phyloP scores from a whole-genome alignment of 768 basidiomycete genomes.

The Lactifluus subvellereus region DNA sequence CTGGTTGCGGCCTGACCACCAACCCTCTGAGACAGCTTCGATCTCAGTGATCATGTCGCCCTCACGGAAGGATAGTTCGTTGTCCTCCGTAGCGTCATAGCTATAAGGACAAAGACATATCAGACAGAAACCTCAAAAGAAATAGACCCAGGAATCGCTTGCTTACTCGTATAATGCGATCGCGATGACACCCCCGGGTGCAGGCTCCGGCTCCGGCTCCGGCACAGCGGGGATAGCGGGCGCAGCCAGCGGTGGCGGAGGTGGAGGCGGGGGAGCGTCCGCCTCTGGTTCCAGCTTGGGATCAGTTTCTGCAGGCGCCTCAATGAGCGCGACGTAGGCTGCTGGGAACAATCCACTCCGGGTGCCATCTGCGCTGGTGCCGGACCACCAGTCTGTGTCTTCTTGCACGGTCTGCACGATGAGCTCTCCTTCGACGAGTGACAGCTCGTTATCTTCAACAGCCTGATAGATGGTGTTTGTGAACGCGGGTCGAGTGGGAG shows the following conservation, averaged over 20 bases:
- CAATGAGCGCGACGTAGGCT: conserved; percentile 81
- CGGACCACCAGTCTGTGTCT: conserved; percentile 92
- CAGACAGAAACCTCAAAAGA: not conserved
- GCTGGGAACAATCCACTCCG: conserved; percentile 84
- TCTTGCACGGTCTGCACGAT: conserved; percentile 79
- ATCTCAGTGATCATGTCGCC: conserved; percentile 76
- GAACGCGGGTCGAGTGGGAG: not conserved
- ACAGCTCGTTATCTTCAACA: conserved; percentile 82
- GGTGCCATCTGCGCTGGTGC: conserved; percentile 55
- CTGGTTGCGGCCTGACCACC: conserved; percentile 71
- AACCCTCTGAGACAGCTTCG: conserved; percentile 76
- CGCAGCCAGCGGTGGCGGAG: conserved; percentile 38
- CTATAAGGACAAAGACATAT: conserved; percentile 34
- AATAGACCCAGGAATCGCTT: not conserved
- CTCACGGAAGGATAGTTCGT: conserved; percentile 81
- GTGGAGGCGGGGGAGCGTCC: conserved; percentile 53
- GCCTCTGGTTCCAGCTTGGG: conserved; percentile 40
- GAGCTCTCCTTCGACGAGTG: conserved; percentile 70
- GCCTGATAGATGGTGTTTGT: conserved; percentile 38
- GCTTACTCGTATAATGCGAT: conserved; percentile 68
- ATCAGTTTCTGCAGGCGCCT: conserved; percentile 35
- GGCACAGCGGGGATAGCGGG: conserved; percentile 41
- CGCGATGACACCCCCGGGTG: conserved; percentile 50
- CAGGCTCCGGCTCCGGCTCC: conserved; percentile 44
- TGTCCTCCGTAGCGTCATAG: conserved; percentile 87